A percentile compares a stretch with the other conserved stretches of the same genome.
Conservation (phyloP, 495 filamentous ascomycete species). For the Tetracladium setigerum region DNA sequence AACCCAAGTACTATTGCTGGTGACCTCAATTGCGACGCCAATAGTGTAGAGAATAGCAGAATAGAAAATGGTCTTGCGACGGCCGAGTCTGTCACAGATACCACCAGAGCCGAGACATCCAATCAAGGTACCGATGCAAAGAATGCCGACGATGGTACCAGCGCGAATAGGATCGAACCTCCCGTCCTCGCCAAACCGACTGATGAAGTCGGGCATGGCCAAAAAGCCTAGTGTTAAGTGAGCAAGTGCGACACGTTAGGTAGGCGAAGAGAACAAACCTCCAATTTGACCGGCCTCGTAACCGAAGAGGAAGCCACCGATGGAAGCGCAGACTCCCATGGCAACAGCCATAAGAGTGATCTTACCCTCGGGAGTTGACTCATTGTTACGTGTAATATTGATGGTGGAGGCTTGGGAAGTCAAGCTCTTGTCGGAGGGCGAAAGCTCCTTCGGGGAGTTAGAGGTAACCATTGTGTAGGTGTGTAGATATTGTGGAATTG, state of each 20-base stretch:
- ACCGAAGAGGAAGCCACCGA: conserved; percentile 78
- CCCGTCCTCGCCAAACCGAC: conserved; percentile 37
- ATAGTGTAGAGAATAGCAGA: conserved; percentile 58
- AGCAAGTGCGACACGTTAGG: conserved; percentile 20
- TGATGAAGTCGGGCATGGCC: conserved; percentile 47
- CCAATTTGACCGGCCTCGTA: conserved; percentile 51
- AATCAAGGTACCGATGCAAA: conserved; percentile 61
- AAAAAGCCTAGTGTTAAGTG: conserved; percentile 46
- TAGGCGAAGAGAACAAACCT: conserved; percentile 1
- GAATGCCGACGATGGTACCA: conserved; percentile 46
- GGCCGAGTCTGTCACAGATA: conserved; percentile 39
- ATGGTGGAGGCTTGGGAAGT: too few relatives aligned
- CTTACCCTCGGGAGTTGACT: too few relatives aligned
- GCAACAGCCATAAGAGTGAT: conserved; percentile 32
- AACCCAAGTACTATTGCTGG: conserved; percentile 41
- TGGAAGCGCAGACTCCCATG: conserved; percentile 44
- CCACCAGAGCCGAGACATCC: conserved; percentile 59
- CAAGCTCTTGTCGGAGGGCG: too few relatives aligned
- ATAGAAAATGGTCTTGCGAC: conserved; percentile 40
- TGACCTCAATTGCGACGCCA: conserved; percentile 60
- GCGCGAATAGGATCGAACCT: conserved; percentile 41
- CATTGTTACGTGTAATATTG: too few relatives aligned
- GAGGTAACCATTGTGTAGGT: too few relatives aligned
- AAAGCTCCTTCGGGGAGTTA: too few relatives aligned
- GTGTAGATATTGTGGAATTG: too few relatives aligned